These are phyloP conservation scores for Oemleria cerasiformis DNA, from an alignment of 306 rosid genomes.

Conservation along the genomic window DNA sequence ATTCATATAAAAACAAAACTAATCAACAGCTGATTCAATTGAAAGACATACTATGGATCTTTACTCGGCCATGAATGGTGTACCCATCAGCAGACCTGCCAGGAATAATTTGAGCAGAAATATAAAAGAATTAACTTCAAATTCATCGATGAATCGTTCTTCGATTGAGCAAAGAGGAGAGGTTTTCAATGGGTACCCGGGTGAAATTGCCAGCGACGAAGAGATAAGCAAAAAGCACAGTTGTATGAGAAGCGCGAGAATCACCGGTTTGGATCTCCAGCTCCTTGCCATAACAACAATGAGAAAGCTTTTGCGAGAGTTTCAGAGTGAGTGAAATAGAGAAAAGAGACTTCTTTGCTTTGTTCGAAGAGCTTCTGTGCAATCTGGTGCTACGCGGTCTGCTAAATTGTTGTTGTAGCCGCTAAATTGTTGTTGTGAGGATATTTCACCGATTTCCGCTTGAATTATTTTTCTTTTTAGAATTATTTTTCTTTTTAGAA, in stretches of 20 bases:
- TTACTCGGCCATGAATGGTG: conserved; percentile 84
- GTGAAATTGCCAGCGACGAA: conserved; percentile 53
- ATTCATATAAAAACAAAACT: background rate
- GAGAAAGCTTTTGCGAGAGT: conserved; percentile 2
- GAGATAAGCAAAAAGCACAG: conserved; percentile 44
- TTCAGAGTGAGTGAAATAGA: background rate
- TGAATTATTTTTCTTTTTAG: too few species aligned
- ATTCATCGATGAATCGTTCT: background rate
- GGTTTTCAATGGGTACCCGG: conserved; percentile 51
- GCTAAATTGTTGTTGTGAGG: background rate
- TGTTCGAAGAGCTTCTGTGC: conserved; percentile 3
- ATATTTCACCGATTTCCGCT: too few species aligned
- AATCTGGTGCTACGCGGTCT: conserved; percentile 12
- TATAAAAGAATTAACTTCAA: background rate
- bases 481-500: too few species aligned
- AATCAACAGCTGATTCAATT: background rate
- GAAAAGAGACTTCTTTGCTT: conserved; percentile 3
- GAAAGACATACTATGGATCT: conserved; percentile 64
- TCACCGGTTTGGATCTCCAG: conserved; percentile 40
- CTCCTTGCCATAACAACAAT: conserved; percentile 22
- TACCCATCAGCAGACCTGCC: conserved; percentile 70
- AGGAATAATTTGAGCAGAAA: conserved; percentile 7
- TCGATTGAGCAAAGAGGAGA: conserved; percentile 3
- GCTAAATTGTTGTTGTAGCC: background rate
- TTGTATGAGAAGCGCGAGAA: conserved; percentile 43